Conservation (phyloP, 805 yeast species). For the Schizosaccharomyces octosporus region DNA sequence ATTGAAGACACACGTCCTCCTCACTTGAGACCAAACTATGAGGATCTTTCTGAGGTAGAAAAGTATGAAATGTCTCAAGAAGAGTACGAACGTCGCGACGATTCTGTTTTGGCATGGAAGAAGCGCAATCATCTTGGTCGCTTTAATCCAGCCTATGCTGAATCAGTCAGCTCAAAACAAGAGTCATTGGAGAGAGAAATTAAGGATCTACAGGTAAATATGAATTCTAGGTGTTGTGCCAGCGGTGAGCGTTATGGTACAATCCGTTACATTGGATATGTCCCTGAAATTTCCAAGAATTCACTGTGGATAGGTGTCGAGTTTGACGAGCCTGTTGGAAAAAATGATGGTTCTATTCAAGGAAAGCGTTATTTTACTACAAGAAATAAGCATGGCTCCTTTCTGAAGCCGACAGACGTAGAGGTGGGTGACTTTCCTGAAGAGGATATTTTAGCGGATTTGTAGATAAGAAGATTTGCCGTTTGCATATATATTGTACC, state of each 20-base stretch:
- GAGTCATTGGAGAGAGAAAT: neutral
- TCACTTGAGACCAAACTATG: conserved; percentile 11
- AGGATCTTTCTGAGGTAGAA: conserved; percentile 15
- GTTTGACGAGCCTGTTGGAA: conserved; percentile 68
- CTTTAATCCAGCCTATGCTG: conserved; percentile 29
- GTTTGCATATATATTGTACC: no score
- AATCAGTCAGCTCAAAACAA: conserved; percentile 12
- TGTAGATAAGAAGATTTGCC: neutral
- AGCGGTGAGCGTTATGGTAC: conserved; percentile 34
- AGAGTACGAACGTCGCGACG: conserved; percentile 32
- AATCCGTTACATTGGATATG: conserved; percentile 44
- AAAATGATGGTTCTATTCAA: conserved; percentile 53
- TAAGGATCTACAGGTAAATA: conserved; percentile 11
- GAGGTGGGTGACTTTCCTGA: conserved; percentile 47
- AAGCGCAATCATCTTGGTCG: conserved; percentile 41
- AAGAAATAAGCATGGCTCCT: conserved; percentile 39
- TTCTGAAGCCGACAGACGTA: conserved; percentile 44
- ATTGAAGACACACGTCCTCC: conserved; percentile 17
- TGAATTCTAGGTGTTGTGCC: conserved; percentile 28
- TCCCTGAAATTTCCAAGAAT: conserved; percentile 28
- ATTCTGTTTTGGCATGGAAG: conserved; percentile 62
- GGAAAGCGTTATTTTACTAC: conserved; percentile 37
- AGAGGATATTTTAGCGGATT: conserved; percentile 17
- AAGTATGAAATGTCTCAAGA: conserved; percentile 28
- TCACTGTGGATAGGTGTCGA: conserved; percentile 58